These are phyloP conservation scores for Geotrichum fermentans DNA, from an alignment of 1,139 yeast species.

Conservation along the genomic window DNA sequence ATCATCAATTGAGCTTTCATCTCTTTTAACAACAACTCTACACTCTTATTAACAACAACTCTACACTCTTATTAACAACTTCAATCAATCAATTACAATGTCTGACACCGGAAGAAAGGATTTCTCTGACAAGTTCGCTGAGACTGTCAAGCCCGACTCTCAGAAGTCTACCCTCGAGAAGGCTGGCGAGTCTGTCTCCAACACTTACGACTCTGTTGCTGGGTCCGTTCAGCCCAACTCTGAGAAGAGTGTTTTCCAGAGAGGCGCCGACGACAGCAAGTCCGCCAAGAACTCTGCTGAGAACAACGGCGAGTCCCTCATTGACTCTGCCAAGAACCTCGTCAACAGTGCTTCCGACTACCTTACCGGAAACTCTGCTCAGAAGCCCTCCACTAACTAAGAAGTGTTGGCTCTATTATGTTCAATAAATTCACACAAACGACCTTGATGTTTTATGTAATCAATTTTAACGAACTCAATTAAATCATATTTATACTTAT, in stretches of 20 bases:
- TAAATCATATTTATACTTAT: background rate
- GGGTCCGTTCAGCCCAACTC: slow-evolving; percentile 54
- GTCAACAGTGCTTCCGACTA: slow-evolving; percentile 20
- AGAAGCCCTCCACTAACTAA: slow-evolving; percentile 14
- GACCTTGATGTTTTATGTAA: background rate
- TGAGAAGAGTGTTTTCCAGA: slow-evolving; percentile 65
- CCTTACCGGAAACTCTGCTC: slow-evolving; percentile 19
- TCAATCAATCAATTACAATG: slow-evolving; percentile 8
- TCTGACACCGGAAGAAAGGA: slow-evolving; percentile 60
- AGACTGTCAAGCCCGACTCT: slow-evolving; percentile 66
- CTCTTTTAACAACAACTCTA: background rate
- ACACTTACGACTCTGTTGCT: slow-evolving; percentile 59
- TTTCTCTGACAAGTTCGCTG: slow-evolving; percentile 62
- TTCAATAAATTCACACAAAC: too few relatives aligned
- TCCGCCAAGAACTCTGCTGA: slow-evolving; percentile 11
- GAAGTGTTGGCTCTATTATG: too few relatives aligned
- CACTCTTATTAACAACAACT: background rate
- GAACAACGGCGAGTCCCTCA: slow-evolving; percentile 13
- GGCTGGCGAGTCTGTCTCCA: slow-evolving; percentile 69
- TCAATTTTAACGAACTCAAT: background rate
- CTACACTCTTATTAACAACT: background rate
- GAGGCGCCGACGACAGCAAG: slow-evolving; percentile 49
- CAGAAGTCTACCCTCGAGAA: slow-evolving; percentile 61
- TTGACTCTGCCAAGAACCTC: slow-evolving; percentile 21
- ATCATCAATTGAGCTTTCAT: slow-evolving; percentile 5